These are phyloP conservation scores for Triticum timopheevii DNA, from an alignment of 176 grass and related monocot species.

Conservation along the genomic window DNA sequence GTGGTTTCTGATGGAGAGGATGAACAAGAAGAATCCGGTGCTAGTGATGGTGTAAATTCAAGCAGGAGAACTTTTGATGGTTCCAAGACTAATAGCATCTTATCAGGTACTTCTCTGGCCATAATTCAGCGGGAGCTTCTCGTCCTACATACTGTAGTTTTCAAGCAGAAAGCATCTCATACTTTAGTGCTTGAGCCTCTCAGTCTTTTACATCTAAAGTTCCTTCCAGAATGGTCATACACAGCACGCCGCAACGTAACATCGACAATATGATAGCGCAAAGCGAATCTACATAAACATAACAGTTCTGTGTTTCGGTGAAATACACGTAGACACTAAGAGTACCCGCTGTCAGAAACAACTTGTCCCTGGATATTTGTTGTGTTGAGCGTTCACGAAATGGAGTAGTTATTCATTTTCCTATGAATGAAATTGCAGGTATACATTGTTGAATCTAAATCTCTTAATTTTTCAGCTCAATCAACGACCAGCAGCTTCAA, in stretches of 20 bases:
- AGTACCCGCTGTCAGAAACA: not conserved
- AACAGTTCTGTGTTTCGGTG: not conserved
- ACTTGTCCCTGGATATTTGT: not conserved
- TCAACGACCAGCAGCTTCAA: conserved; percentile 54
- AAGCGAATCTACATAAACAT: not conserved
- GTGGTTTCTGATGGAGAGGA: conserved; percentile 96
- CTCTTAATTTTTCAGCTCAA: conserved; percentile 45
- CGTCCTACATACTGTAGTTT: not conserved
- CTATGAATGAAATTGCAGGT: not conserved
- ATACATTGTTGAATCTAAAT: not conserved
- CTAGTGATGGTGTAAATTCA: conserved; percentile 52
- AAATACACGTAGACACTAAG: not conserved
- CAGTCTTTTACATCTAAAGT: not conserved
- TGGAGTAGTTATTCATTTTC: not conserved
- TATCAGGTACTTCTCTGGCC: conserved; percentile 65
- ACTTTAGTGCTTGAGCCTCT: not conserved
- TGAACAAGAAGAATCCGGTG: conserved; percentile 72
- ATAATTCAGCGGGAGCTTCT: not conserved
- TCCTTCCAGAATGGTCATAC: not conserved
- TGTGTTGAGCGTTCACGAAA: not conserved
- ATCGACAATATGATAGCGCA: not conserved
- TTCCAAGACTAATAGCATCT: conserved; percentile 44
- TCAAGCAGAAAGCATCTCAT: not conserved
- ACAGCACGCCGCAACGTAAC: not conserved
- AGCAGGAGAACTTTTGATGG: conserved; percentile 76